These are phyloP conservation scores for Picochlorum sp. DNA, from an alignment of 139 green algal species.

Conservation along the genomic window DNA sequence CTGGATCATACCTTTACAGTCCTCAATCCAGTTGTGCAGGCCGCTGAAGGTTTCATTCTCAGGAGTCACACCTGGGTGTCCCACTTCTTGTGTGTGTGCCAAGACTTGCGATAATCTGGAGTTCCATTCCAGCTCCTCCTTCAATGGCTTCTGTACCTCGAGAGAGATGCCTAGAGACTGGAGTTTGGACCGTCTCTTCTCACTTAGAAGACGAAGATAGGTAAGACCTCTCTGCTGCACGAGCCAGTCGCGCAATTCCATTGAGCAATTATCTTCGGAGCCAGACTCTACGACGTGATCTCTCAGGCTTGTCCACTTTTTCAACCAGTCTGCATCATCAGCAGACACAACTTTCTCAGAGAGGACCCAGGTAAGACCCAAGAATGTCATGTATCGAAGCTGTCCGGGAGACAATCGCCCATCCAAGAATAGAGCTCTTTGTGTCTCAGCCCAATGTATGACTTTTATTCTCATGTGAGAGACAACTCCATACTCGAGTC, in stretches of 20 bases:
- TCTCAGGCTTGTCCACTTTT: neutral
- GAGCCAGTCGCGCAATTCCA: conserved; percentile 27
- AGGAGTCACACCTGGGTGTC: conserved; percentile 9
- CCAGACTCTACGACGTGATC: conserved; percentile 13
- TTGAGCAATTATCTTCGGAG: conserved; percentile 11
- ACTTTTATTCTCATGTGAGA: conserved; percentile 14
- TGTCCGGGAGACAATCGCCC: conserved; percentile 27
- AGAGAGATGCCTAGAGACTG: neutral
- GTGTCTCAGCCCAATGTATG: conserved; percentile 39
- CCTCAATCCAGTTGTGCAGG: conserved; percentile 25
- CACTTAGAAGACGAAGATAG: conserved; percentile 29
- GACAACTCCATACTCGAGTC: neutral
- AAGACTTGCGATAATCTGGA: conserved; percentile 26
- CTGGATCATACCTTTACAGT: conserved; percentile 1
- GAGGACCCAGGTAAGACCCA: conserved; percentile 19
- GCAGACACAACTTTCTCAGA: conserved; percentile 3
- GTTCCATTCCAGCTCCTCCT: conserved; percentile 22
- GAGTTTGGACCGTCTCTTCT: conserved; percentile 4
- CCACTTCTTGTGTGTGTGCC: conserved; percentile 16
- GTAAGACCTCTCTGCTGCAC: conserved; percentile 31
- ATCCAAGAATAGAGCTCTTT: conserved; percentile 32
- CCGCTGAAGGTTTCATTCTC: conserved; percentile 2
- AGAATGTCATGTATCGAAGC: conserved; percentile 41
- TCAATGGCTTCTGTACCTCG: neutral
- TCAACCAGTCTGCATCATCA: neutral